Evolutionary conservation across 192 early-diverging fungal species (phyloP).

Genomic region (Umbelopsis vinacea): DNA sequence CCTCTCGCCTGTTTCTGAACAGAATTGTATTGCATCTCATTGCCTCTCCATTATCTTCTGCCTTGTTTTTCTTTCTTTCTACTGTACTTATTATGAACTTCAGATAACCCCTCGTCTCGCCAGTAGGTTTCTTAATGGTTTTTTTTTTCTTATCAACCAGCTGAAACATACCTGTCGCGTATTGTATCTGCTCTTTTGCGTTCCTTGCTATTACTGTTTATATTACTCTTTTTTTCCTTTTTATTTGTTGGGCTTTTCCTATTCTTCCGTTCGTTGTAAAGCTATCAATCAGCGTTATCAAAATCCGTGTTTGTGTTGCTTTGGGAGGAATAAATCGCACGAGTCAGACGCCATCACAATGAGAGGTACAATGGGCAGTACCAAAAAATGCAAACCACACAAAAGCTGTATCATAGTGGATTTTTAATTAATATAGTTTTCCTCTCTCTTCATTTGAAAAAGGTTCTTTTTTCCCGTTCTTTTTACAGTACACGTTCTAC

Average conservation of each 20-base stretch:
- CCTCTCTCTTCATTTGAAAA: neutral
- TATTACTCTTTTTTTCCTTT: neutral
- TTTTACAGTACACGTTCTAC: neutral
- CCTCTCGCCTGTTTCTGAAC: neutral
- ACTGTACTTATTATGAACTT: slow-evolving; percentile 10
- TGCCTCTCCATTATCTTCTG: neutral
- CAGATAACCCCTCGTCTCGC: neutral
- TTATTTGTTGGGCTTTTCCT: neutral
- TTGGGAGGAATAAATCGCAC: no score
- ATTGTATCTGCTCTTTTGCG: neutral
- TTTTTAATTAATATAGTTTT: neutral
- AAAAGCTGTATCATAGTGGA: neutral
- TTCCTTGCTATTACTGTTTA: no score
- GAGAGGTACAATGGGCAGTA: no score
- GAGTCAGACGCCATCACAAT: no score
- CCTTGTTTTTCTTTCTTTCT: neutral
- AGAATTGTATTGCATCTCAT: neutral
- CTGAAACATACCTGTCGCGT: neutral
- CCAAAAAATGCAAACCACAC: no score
- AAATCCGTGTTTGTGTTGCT: no score
- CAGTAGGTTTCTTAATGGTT: no score
- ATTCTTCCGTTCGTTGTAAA: no score
- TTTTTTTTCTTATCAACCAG: neutral
- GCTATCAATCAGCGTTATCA: no score
- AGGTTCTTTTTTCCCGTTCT: neutral